A percentile compares a stretch with the other conserved stretches of the same genome.
phyloP scores from a whole-genome alignment of 345 rosid genomes.

The Litchi chinensis region DNA sequence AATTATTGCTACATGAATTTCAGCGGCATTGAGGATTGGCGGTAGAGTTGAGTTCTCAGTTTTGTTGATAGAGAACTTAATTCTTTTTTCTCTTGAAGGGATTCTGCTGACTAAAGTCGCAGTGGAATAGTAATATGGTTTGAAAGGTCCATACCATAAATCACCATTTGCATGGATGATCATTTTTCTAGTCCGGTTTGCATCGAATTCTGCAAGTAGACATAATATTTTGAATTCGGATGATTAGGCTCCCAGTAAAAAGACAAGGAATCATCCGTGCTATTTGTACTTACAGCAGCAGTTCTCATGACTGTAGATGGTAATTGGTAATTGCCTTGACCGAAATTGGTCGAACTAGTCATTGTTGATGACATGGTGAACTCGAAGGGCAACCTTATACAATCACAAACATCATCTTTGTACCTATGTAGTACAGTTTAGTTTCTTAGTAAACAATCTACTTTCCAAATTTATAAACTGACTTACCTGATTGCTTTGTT shows the following conservation, averaged over 20 bases:
- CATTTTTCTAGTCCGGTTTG: constrained; percentile 30
- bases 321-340: not conserved
- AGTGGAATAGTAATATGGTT: constrained; percentile 15
- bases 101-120: not conserved
- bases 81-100: constrained; percentile 4
- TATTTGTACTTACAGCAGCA: constrained; percentile 16
- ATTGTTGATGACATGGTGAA: too few relatives aligned
- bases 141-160: constrained; percentile 12
- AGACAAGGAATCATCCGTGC: constrained; percentile 4
- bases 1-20: constrained; percentile 9
- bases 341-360: not conserved
- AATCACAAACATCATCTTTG: constrained; percentile 23
- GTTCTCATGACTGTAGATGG: constrained; percentile 28
- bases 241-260: not conserved
- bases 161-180: constrained; percentile 11
- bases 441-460: too few relatives aligned
- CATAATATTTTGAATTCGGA: constrained; percentile 14
- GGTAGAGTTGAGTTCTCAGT: constrained; percentile 6
- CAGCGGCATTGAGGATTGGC: constrained; percentile 27
- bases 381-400: constrained; percentile 1
- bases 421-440: not conserved
- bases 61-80: constrained; percentile 12
- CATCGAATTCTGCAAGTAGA: constrained; percentile 27
- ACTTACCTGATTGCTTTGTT: constrained; percentile 27
- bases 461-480: not conserved